These are phyloP conservation scores for Zygosaccharomyces pseudobailii DNA, from an alignment of 1,139 yeast species.

Conservation along the genomic window DNA sequence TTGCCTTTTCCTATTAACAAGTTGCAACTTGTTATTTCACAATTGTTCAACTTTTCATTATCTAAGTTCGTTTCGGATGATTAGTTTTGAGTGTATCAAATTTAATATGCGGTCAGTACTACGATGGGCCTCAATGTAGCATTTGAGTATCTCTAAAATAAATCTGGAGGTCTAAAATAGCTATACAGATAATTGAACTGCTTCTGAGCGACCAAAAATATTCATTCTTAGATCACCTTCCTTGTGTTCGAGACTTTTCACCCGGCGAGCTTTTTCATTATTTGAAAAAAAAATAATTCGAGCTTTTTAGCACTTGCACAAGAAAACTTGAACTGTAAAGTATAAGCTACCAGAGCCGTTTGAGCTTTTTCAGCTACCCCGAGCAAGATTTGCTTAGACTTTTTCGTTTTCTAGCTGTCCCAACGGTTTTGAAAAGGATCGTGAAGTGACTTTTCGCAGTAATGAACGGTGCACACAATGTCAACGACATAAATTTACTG, in stretches of 20 bases:
- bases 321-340: background rate
- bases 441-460: background rate
- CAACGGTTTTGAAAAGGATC: background rate
- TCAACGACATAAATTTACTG: slow-evolving; percentile 23
- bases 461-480: slow-evolving; percentile 33
- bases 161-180: background rate
- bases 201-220: background rate
- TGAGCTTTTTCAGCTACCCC: background rate
- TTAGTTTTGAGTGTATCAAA: background rate
- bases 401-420: background rate
- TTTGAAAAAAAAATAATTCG: background rate
- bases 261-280: background rate
- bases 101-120: background rate
- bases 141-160: background rate
- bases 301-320: background rate
- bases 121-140: background rate
- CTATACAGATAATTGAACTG: background rate
- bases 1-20: background rate
- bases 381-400: background rate
- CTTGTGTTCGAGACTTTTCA: background rate
- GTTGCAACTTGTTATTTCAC: slow-evolving; percentile 3
- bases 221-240: background rate
- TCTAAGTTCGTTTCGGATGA: background rate
- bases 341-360: background rate
- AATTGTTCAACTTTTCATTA: background rate